These are phyloP conservation scores for Carex cristatella DNA, from an alignment of 176 grass and related monocot species.

Conservation along the genomic window DNA sequence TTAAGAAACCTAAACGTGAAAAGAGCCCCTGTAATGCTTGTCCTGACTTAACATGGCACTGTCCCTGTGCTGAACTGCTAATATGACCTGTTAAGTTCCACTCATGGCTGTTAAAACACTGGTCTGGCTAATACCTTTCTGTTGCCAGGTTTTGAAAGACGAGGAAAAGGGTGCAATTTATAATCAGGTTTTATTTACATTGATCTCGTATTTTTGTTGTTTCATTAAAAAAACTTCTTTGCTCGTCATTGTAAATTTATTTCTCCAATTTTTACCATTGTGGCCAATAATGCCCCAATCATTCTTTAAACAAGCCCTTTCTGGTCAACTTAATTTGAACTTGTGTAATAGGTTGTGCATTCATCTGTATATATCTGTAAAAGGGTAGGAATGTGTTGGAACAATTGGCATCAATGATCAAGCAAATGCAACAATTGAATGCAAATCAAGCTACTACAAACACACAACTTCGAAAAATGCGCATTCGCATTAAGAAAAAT, in stretches of 20 bases:
- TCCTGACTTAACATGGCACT: background rate
- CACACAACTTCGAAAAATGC: no score
- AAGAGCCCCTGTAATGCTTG: background rate
- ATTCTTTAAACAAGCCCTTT: background rate
- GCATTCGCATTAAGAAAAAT: no score
- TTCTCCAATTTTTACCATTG: background rate
- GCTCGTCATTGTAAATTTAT: background rate
- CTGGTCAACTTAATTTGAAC: background rate
- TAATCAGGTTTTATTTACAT: conserved; percentile 53
- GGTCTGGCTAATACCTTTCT: conserved; percentile 22
- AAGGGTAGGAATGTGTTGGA: background rate
- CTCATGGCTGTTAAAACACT: background rate
- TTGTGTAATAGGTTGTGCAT: background rate
- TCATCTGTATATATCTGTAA: background rate
- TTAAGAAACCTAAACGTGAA: background rate
- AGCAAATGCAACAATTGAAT: no score
- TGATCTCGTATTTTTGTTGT: conserved; percentile 6
- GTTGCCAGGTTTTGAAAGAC: conserved; percentile 85
- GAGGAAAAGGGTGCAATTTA: conserved; percentile 84
- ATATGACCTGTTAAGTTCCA: background rate
- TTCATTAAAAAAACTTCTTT: conserved; percentile 1
- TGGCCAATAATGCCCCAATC: background rate
- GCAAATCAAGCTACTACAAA: no score
- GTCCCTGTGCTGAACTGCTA: background rate
- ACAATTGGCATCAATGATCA: no score